A percentile compares a stretch with the other conserved stretches of the same genome.
Evolutionary conservation across 352 stramenopile genomes (phyloP).

Genomic region (Globisporangium viniferum): DNA sequence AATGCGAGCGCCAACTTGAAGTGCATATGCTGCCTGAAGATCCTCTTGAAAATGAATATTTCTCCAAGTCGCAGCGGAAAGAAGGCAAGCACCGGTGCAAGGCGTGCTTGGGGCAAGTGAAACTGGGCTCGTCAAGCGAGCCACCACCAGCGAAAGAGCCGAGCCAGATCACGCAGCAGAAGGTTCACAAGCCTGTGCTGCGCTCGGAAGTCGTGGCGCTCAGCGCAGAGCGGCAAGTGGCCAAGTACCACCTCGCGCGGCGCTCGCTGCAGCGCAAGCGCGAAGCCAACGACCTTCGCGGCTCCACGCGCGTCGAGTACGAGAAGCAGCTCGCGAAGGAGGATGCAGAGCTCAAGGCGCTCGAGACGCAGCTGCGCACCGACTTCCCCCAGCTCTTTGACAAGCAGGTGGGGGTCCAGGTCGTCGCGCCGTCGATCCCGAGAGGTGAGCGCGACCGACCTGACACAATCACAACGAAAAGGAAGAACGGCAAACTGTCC

Average conservation of each 20-base stretch:
- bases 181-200: neutral
- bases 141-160: neutral
- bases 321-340: constrained; percentile 19
- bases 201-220: neutral
- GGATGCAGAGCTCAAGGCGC: constrained; percentile 8
- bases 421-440: neutral
- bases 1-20: neutral
- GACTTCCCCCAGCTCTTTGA: neutral
- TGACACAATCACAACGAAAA: neutral
- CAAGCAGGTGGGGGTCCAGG: neutral
- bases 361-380: constrained; percentile 1
- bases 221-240: constrained; percentile 9
- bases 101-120: neutral
- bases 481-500: no score
- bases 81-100: constrained; percentile 3
- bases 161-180: neutral
- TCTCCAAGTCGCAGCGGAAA: constrained; percentile 4
- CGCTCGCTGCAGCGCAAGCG: constrained; percentile 20
- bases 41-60: neutral
- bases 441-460: neutral
- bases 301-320: constrained; percentile 22
- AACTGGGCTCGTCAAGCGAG: neutral
- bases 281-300: constrained; percentile 21
- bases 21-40: constrained; percentile 3
- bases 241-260: constrained; percentile 18